Conservation (phyloP, 306 rosid genomes). For the Prunus salicina region DNA sequence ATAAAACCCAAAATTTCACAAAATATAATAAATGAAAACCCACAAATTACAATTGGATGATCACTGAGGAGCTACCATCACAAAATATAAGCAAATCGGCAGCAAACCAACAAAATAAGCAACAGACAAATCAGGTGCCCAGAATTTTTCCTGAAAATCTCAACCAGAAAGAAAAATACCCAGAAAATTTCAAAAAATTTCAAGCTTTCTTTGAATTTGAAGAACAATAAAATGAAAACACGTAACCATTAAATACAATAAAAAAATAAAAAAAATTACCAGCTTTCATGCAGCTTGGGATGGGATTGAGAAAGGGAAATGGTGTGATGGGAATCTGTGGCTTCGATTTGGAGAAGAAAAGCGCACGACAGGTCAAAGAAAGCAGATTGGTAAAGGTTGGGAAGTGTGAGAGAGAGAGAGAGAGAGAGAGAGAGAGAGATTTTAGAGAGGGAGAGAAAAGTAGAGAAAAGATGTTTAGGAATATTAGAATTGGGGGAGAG, state of each 20-base stretch:
- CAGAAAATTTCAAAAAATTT: not conserved
- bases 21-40: not conserved
- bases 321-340: conserved; percentile 38
- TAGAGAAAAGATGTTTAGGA: conserved; percentile 19
- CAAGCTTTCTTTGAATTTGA: not conserved
- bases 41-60: not conserved
- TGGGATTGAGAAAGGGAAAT: conserved; percentile 28
- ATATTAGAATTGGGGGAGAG: conserved; percentile 14
- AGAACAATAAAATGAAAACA: not conserved
- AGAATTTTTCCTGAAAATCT: conserved; percentile 17
- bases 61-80: not conserved
- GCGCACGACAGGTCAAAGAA: conserved; percentile 61
- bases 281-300: conserved; percentile 45
- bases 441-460: conserved; percentile 34
- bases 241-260: conserved; percentile 24
- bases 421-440: conserved; percentile 39
- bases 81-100: conserved; percentile 14
- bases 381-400: conserved; percentile 50
- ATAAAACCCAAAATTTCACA: conserved; percentile 13
- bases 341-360: conserved; percentile 37
- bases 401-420: conserved; percentile 33
- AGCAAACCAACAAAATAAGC: conserved; percentile 11
- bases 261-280: conserved; percentile 13
- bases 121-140: conserved; percentile 4
- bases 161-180: not conserved